Evolutionary conservation across 371 early-diverging fungal species (phyloP).

Genomic region (Encephalitozoon cuniculi): DNA sequence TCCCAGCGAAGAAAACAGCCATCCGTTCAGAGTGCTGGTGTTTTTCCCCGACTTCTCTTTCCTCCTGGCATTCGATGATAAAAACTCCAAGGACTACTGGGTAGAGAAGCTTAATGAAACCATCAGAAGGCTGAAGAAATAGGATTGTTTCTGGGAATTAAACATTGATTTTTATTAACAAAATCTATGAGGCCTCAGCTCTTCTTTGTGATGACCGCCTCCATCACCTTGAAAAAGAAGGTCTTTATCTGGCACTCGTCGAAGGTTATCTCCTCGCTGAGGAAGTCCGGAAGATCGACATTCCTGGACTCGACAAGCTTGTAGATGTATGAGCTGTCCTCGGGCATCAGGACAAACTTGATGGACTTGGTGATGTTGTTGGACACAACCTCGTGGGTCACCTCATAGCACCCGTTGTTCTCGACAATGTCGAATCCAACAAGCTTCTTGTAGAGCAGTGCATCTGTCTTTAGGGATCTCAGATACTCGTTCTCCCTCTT

Average conservation of each 20-base stretch:
- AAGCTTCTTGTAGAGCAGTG: slow-evolving; percentile 26
- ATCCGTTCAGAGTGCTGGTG: slow-evolving; percentile 39
- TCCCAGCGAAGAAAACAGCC: neutral
- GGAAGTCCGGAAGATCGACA: slow-evolving; percentile 35
- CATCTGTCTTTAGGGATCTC: slow-evolving; percentile 33
- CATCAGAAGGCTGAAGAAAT: neutral
- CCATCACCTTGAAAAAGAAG: slow-evolving; percentile 56
- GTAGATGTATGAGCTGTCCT: slow-evolving; percentile 37
- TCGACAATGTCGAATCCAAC: slow-evolving; percentile 41
- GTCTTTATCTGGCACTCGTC: slow-evolving; percentile 38
- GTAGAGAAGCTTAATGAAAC: slow-evolving; percentile 1
- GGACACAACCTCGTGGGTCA: slow-evolving; percentile 2
- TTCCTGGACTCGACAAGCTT: slow-evolving; percentile 27
- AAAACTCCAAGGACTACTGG: slow-evolving; percentile 48
- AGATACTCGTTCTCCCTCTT: slow-evolving; percentile 41
- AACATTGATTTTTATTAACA: slow-evolving; percentile 14
- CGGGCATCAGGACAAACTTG: slow-evolving; percentile 27
- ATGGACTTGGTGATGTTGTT: slow-evolving; percentile 19
- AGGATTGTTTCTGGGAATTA: neutral
- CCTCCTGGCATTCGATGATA: slow-evolving; percentile 43
- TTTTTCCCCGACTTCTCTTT: neutral
- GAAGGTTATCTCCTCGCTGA: slow-evolving; percentile 48
- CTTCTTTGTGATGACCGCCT: slow-evolving; percentile 16
- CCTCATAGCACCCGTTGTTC: slow-evolving; percentile 10
- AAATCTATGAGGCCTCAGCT: neutral